phyloP scores from a whole-genome alignment of 306 rosid genomes.

The Cicer pinnatifidum region DNA sequence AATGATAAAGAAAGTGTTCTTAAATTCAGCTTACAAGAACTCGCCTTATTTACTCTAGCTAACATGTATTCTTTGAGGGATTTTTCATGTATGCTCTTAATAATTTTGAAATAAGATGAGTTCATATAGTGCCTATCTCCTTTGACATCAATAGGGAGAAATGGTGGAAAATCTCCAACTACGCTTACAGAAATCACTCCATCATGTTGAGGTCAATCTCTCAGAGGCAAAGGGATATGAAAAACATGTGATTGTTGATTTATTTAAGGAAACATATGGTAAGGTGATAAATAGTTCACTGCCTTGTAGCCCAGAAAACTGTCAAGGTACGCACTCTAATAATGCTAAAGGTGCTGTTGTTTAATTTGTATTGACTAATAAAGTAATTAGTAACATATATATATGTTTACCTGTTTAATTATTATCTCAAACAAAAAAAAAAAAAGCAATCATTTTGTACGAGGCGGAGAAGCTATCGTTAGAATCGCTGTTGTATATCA shows the following conservation, averaged over 20 bases:
- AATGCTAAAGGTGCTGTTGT: not conserved
- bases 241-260: constrained; percentile 70
- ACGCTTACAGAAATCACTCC: constrained; percentile 58
- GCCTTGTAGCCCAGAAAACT: constrained; percentile 57
- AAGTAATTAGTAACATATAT: not conserved
- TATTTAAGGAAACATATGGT: constrained; percentile 63
- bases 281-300: constrained; percentile 35
- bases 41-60: no score
- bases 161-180: constrained; percentile 61
- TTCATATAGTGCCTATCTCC: not conserved
- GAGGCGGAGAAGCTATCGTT: constrained; percentile 74
- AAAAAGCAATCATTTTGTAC: constrained; percentile 66
- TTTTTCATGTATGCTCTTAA: not conserved
- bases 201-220: constrained; percentile 75
- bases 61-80: no score
- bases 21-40: not conserved
- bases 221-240: constrained; percentile 78
- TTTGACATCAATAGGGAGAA: constrained; percentile 60
- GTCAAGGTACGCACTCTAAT: constrained; percentile 60
- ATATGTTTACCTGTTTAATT: not conserved
- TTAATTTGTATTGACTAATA: not conserved
- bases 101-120: not conserved
- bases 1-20: not conserved
- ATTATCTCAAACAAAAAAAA: constrained; percentile 4
- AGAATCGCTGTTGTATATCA: constrained; percentile 67